Base-by-base conservation (phyloP, 2,329 filamentous ascomycete genomes). In the Metarhizium brunneum region DNA sequence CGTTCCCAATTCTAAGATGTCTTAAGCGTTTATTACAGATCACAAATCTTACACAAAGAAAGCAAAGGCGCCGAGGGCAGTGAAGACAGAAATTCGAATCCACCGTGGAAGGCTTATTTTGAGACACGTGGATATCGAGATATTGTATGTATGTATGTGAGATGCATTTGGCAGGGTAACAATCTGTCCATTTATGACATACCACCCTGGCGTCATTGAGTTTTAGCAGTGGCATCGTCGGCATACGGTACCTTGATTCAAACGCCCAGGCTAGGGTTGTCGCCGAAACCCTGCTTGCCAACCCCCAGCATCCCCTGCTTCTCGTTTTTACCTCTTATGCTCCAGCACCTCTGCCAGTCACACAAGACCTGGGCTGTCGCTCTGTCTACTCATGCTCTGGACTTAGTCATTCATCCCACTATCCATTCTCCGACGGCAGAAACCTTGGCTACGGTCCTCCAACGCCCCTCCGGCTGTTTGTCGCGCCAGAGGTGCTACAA, bases 351-450 rank as follows among this genome's bases (percentile, higher is more conserved):
- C 59, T 61, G 62, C 54, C 71, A 76, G 75, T 77, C 71, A 70
- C 75, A 79, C 76, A 77, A 77, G 75, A 76, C 67, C 71, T 71
- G 70, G 64, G 63, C 63, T 62, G 62, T 62, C 53, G 53, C 57
- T 53, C 53, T 54, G 54, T 52, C 59, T 66, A 59, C 61, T 62
- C 62, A 63, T 62, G 60, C 61, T 61, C 59, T 60, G 62, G 68
- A 66, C 54, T 57, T 53, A 32, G 11, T 30, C 36, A 18, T 35
- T 35, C 29, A 40, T 20, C 45, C 54, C 53, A 54, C 30, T 43
- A 57, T 30, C 64, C 62, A 62, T 54, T 64, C 62, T 48, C 50
- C 20, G 43, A 47, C 57, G 36, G 47, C 43, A 47, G 40, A 55
- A 45, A 40, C 51, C 32, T 45, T 56, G 54, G 52, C 43, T 53